Percentiles rank a stretch among this genome's conserved stretches.
These are phyloP conservation scores for Colletotrichum eremochloae DNA, from an alignment of 2,329 filamentous ascomycete species.

Conservation along the genomic window DNA sequence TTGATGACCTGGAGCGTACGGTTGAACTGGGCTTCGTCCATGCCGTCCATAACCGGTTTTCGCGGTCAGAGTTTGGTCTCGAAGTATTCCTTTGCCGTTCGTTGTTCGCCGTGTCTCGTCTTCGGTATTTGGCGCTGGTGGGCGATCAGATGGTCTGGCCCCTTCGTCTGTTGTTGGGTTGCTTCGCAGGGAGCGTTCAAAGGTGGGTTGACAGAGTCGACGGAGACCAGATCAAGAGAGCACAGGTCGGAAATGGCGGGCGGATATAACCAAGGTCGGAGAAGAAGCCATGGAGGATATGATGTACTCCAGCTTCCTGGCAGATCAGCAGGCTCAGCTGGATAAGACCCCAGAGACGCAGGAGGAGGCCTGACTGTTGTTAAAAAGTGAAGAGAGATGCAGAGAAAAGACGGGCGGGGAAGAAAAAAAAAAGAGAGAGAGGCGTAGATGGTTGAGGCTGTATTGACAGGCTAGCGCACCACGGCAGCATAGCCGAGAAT, in stretches of 20 bases:
- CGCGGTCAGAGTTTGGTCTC: neutral
- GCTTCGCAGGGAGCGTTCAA: neutral
- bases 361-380: constrained; percentile 1
- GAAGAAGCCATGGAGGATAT: constrained; percentile 26
- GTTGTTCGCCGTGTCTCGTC: neutral
- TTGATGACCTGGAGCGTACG: constrained; percentile 27
- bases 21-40: constrained; percentile 28
- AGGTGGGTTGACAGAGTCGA: neutral
- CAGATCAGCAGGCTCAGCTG: constrained; percentile 14
- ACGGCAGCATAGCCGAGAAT: constrained; percentile 25
- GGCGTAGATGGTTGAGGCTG: constrained; percentile 22
- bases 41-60: constrained; percentile 20
- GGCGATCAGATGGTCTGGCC: neutral
- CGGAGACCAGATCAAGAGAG: neutral
- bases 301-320: constrained; percentile 27
- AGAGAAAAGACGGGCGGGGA: too few species aligned
- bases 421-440: too few species aligned
- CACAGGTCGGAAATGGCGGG: neutral
- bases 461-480: constrained; percentile 27
- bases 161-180: neutral
- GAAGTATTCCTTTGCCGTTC: neutral
- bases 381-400: constrained; percentile 3
- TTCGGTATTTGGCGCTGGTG: neutral
- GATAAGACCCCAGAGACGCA: constrained; percentile 1
- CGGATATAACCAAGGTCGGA: neutral